Conservation (phyloP, 2,329 filamentous ascomycete genomes). For the Fusarium equiseti region DNA sequence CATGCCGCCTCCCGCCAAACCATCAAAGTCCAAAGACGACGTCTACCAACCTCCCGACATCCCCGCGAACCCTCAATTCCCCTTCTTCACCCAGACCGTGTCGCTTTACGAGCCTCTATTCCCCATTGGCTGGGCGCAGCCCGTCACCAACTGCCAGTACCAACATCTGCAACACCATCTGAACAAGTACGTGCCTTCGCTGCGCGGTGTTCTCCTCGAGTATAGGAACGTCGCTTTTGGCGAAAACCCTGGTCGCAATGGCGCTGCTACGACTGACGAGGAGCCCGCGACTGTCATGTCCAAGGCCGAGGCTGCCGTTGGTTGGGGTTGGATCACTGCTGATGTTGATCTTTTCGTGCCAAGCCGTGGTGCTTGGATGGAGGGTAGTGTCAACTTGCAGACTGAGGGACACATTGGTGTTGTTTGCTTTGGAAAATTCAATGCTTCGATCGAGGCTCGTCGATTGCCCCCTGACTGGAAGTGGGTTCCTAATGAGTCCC, state of each 20-base stretch:
- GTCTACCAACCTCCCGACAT: slow-evolving; percentile 56
- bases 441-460: slow-evolving; percentile 83
- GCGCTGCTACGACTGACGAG: slow-evolving; percentile 62
- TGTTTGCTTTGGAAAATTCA: slow-evolving; percentile 92
- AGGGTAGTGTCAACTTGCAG: slow-evolving; percentile 86
- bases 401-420: slow-evolving; percentile 91
- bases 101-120: slow-evolving; percentile 84
- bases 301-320: slow-evolving; percentile 85
- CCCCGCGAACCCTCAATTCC: slow-evolving; percentile 64
- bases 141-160: slow-evolving; percentile 76
- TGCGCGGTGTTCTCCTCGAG: slow-evolving; percentile 79
- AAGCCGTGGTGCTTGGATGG: slow-evolving; percentile 76
- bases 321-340: slow-evolving; percentile 88
- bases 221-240: slow-evolving; percentile 78
- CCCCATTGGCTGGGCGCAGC: slow-evolving; percentile 76
- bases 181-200: slow-evolving; percentile 79
- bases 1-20: slow-evolving; percentile 47
- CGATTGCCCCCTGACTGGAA: slow-evolving; percentile 83
- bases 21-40: slow-evolving; percentile 47
- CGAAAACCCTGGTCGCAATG: slow-evolving; percentile 65
- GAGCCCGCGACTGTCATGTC: slow-evolving; percentile 62
- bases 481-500: slow-evolving; percentile 73
- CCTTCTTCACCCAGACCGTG: slow-evolving; percentile 82
- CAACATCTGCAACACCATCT: slow-evolving; percentile 81
- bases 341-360: slow-evolving; percentile 89